These are phyloP conservation scores for Ophiocordyceps camponoti-saundersi DNA, from an alignment of 2,329 filamentous ascomycete genomes.

Conservation along the genomic window DNA sequence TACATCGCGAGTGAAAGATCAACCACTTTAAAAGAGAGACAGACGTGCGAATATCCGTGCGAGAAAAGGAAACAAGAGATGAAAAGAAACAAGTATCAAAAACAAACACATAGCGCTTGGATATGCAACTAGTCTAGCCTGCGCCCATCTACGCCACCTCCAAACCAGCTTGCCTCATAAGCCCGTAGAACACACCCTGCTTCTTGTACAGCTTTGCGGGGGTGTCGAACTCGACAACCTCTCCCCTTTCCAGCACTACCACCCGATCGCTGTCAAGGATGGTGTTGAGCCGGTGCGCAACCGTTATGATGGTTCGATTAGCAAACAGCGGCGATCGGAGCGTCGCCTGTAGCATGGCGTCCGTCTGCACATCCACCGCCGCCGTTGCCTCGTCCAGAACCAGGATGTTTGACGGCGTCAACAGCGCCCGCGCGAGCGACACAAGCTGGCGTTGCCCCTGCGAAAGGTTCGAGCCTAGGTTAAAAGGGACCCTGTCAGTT, in stretches of 20 bases:
- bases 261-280: conserved; percentile 82
- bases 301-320: conserved; percentile 93
- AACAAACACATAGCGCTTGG: neutral
- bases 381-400: conserved; percentile 95
- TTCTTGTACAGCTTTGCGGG: conserved; percentile 60
- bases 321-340: conserved; percentile 54
- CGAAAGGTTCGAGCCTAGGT: conserved; percentile 78
- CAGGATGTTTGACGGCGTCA: conserved; percentile 92
- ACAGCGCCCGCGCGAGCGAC: conserved; percentile 79
- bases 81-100: neutral
- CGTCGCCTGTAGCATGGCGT: conserved; percentile 47
- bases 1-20: neutral
- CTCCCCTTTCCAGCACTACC: conserved; percentile 79
- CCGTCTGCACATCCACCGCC: conserved; percentile 50
- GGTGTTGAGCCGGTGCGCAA: conserved; percentile 95
- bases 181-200: conserved; percentile 67
- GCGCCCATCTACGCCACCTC: conserved; percentile 14
- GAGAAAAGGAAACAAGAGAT: neutral
- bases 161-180: conserved; percentile 83
- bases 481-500: neutral
- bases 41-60: no score
- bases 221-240: conserved; percentile 83
- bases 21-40: neutral
- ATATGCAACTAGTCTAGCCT: neutral
- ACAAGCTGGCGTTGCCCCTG: conserved; percentile 90